phyloP scores from a whole-genome alignment of 805 yeast genomes.

The Grigorovia jiainica region DNA sequence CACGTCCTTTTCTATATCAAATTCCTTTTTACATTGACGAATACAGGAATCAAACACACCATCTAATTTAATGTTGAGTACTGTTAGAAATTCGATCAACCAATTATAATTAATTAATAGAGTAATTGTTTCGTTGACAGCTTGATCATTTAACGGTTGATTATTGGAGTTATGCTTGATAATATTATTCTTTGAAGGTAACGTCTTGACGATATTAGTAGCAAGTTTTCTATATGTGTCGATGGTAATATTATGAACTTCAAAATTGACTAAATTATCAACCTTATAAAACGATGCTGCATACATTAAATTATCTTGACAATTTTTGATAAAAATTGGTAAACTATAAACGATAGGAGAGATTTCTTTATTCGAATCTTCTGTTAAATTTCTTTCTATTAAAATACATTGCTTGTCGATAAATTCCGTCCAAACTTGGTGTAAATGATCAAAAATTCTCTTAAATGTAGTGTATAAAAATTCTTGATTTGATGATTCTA shows the following conservation, averaged over 20 bases:
- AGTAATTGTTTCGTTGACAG: slow-evolving; percentile 35
- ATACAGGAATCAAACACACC: slow-evolving; percentile 15
- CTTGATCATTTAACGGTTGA: slow-evolving; percentile 4
- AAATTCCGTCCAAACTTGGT: slow-evolving; percentile 49
- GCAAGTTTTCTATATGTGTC: slow-evolving; percentile 3
- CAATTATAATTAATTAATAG: slow-evolving; percentile 47
- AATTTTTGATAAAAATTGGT: slow-evolving; percentile 35
- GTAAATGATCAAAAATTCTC: slow-evolving; percentile 43
- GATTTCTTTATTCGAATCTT: slow-evolving; percentile 31
- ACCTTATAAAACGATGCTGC: slow-evolving; percentile 7
- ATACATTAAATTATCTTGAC: slow-evolving; percentile 27
- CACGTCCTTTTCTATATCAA: slow-evolving; percentile 27
- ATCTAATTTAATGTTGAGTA: slow-evolving; percentile 12
- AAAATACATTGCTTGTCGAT: slow-evolving; percentile 43
- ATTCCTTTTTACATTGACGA: slow-evolving; percentile 19
- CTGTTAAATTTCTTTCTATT: slow-evolving; percentile 30
- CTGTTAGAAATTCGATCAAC: slow-evolving; percentile 34
- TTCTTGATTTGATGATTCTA: slow-evolving; percentile 53
- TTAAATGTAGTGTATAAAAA: slow-evolving; percentile 43
- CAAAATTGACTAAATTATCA: slow-evolving; percentile 1
- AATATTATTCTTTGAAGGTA: background rate
- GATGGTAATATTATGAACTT: slow-evolving; percentile 1
- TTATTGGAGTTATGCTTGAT: background rate
- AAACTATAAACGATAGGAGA: slow-evolving; percentile 38
- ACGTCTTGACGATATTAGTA: background rate